phyloP scores from a whole-genome alignment of 768 basidiomycete genomes.

The Tricholoma hemisulphureum region DNA sequence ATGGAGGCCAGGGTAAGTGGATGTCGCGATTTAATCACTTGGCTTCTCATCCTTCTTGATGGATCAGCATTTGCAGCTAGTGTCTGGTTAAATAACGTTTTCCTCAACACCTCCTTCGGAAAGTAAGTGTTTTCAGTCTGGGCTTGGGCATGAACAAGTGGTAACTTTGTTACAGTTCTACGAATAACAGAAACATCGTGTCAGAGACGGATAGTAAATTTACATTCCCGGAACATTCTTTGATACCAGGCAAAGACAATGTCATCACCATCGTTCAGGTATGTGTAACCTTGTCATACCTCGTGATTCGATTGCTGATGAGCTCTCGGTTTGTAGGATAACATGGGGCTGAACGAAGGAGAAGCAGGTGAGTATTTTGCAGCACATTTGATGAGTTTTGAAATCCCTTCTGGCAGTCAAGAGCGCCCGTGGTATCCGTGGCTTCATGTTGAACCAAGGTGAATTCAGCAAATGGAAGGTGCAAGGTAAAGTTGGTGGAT shows the following conservation, averaged over 20 bases:
- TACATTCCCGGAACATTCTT: conserved; percentile 54
- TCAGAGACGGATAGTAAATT: conserved; percentile 71
- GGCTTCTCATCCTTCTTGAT: background rate
- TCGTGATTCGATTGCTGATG: background rate
- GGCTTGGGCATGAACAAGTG: too few species aligned
- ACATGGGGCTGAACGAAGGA: conserved; percentile 75
- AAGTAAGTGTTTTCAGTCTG: conserved; percentile 46
- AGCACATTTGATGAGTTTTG: background rate
- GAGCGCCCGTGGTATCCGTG: conserved; percentile 75
- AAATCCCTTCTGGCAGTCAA: conserved; percentile 38
- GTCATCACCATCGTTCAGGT: conserved; percentile 78
- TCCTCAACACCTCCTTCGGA: conserved; percentile 71
- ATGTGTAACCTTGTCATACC: conserved; percentile 6
- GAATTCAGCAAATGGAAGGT: conserved; percentile 66
- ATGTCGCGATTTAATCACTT: background rate
- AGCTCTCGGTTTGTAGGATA: conserved; percentile 52
- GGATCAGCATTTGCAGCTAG: conserved; percentile 73
- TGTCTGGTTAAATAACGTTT: conserved; percentile 74
- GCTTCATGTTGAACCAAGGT: conserved; percentile 67
- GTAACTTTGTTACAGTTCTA: conserved; percentile 54
- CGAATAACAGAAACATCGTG: conserved; percentile 57
- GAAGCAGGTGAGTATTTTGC: conserved; percentile 36
- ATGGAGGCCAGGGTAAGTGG: conserved; percentile 68
- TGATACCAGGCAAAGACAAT: conserved; percentile 58
- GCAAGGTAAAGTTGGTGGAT: conserved; percentile 76